Evolutionary conservation across 257 asterid genomes (phyloP), one percentile per base, ranked within the genome.

Genomic region (Jaltomata sinuosa): DNA sequence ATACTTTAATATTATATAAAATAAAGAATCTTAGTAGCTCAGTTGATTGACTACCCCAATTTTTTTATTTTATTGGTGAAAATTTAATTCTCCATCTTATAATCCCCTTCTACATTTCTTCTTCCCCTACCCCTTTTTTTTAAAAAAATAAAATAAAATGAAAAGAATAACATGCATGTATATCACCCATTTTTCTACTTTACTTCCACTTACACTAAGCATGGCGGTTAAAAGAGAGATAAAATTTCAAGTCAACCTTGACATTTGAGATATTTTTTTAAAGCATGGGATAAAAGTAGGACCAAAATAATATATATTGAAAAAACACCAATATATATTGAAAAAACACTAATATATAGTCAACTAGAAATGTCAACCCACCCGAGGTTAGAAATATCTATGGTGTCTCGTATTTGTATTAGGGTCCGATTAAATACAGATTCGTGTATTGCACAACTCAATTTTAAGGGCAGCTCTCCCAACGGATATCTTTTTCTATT

Each of bases 391-490:
- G 21, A 52, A 52, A 15, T 14, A 18, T 52, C 5, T 49, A 49
- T 0, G 0, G 3, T 1, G 0, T 10, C n/a, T 5, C 0, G 22
- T 57, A 22, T 22, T 9, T 0, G 4, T 1, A 11, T 59, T 22
- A 5, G 7, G 7, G 7, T 38, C 42, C 1, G 15, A 22, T 4
- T 4, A 59, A 22, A 59, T 22, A n/a, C 5, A 11, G 0, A 1
- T 10, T 59, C 0, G 1, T 2, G 10, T 0, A 22, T 59, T 1
- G 32, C 3, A 11, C 11, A 32, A 4, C 2, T 0, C 3, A 59
- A 22, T 59, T 59, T 0, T 59, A 59, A 59, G 0, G 3, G 0
- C 0, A 1, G 0, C n/a, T 3, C 25, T 14, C 5, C 0, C 2
- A 57, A 55, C 0, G 6, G 1, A 55, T 2, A 8, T 8, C n/a